Base-by-base conservation (phyloP, 176 grass and related monocot species). In the Oryza officinalis region DNA sequence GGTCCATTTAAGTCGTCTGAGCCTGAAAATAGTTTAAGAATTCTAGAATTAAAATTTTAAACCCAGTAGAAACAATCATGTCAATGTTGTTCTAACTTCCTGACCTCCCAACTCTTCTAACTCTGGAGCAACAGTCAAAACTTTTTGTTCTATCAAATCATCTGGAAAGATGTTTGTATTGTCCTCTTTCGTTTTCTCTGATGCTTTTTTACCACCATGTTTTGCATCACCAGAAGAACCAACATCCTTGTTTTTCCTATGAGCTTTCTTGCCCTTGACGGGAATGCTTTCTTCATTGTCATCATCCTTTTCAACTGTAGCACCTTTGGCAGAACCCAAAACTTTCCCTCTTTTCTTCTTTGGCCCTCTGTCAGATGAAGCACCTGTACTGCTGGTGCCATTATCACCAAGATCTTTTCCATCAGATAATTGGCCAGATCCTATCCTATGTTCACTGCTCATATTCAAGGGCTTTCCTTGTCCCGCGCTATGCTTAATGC, bases 271-370 rank as follows among this genome's bases (percentile, higher is more conserved):
- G 35, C 82, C 81, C 85, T 98, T 98, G 80, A 76, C 85, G 71
- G 93, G 93, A 81, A 98, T 66, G 64, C 64, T 89, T 83, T 98
- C 91, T 66, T 90, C 90, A 37, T 27, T 88, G 66, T 95, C 93
- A 82, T 90, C 81, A 77, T 95, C 91, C 81, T 98, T 92, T 83
- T 88, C 92, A 91, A 80, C 28, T 69, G 91, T 73, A 46, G 63
- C 87, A 41, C 67, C 70, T 80, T 95, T 98, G 47, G 77, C 74
- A 82, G 94, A 86, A 38, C 86, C 92, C 25, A 43, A 45, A 10
- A 38, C 65, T 88, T 93, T 98, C 28, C 96, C 96, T 86, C 77
- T 91, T 91, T 91, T 98, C 96, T 93, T 98, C 75, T 93, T 98
- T 72, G 80, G 57, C 63, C 89, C 89, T 85, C 89, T 93, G 80